A percentile compares a stretch with the other conserved stretches of the same genome.
These are phyloP conservation scores for Candida coquimbonensis DNA, from an alignment of 805 yeast genomes.

Conservation along the genomic window DNA sequence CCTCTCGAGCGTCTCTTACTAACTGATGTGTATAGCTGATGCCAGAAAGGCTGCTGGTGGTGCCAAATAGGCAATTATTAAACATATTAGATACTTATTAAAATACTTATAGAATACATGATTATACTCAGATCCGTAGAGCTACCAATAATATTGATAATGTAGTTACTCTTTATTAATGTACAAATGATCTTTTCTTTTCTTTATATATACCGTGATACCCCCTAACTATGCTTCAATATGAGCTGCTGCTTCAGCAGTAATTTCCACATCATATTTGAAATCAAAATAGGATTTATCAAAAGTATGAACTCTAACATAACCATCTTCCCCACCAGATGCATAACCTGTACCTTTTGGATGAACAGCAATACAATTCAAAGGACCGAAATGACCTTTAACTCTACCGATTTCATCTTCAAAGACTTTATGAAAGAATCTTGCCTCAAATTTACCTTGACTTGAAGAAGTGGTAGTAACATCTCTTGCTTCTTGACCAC, in stretches of 20 bases:
- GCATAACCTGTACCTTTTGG: constrained; percentile 91
- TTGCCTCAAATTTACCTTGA: constrained; percentile 95
- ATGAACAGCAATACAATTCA: constrained; percentile 87
- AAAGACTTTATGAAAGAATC: constrained; percentile 91
- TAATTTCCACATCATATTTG: constrained; percentile 84
- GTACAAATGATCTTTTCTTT: neutral
- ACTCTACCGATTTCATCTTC: constrained; percentile 96
- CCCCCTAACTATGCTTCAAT: constrained; percentile 5
- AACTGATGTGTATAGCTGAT: constrained; percentile 32
- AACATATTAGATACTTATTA: neutral
- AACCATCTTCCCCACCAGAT: constrained; percentile 99
- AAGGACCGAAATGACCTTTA: constrained; percentile 98
- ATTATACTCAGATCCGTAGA: neutral
- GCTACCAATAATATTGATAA: too few species aligned
- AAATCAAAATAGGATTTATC: constrained; percentile 92
- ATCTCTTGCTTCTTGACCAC: constrained; percentile 98
- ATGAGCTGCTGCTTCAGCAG: constrained; percentile 42
- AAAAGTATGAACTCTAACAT: constrained; percentile 86
- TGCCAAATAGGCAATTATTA: neutral
- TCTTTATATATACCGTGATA: too few species aligned
- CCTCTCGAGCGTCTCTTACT: neutral
- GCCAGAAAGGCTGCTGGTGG: constrained; percentile 38
- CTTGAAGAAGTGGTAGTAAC: constrained; percentile 94
- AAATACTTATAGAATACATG: neutral
- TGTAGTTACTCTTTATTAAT: neutral